Conservation (phyloP, 106 monocot genomes). For the Allium cepa region DNA sequence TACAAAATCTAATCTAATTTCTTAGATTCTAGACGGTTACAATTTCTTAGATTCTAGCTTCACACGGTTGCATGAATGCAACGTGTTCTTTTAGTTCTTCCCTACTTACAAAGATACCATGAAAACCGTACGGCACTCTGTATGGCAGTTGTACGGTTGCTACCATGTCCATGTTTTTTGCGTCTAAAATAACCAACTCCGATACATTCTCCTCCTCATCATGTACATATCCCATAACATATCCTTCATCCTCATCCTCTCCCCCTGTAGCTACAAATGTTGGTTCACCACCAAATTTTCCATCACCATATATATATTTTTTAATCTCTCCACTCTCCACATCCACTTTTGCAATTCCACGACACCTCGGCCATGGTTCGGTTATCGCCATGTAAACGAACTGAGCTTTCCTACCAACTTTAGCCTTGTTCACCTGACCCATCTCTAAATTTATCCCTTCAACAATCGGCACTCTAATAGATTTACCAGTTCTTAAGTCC, state of each 20-base stretch:
- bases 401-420: constrained; percentile 42
- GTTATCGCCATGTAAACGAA: constrained; percentile 61
- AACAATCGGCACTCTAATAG: constrained; percentile 27
- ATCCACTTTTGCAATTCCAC: constrained; percentile 65
- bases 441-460: constrained; percentile 32
- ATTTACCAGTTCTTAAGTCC: constrained; percentile 25
- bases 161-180: constrained; percentile 28
- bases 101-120: constrained; percentile 42
- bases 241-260: constrained; percentile 52
- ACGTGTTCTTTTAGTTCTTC: constrained; percentile 1
- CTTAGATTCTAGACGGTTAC: neutral
- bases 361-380: constrained; percentile 72
- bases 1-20: no score
- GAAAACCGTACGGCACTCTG: constrained; percentile 68
- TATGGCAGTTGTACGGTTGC: constrained; percentile 45
- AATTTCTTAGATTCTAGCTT: neutral
- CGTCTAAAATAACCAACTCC: constrained; percentile 49
- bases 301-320: constrained; percentile 32
- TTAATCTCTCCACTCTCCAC: constrained; percentile 30
- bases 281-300: constrained; percentile 5
- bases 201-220: constrained; percentile 32
- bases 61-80: no score
- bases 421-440: constrained; percentile 40
- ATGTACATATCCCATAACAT: constrained; percentile 35
- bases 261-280: constrained; percentile 2